Conservation (phyloP, 163 green algal species). For the Chlamydomonas reinhardtii region DNA sequence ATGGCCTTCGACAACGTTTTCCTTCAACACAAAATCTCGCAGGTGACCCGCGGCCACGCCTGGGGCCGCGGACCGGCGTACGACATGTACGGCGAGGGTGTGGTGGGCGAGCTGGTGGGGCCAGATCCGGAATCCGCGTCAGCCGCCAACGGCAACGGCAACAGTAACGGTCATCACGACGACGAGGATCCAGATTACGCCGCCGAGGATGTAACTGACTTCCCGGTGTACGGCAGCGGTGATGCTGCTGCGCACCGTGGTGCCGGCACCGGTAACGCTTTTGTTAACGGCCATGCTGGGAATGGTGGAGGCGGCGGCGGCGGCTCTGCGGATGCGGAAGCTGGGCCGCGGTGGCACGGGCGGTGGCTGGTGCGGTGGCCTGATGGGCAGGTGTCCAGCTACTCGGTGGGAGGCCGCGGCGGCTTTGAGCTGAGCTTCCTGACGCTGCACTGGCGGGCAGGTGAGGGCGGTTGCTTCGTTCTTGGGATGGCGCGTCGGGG, state of each 20-base stretch:
- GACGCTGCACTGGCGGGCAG: conserved; percentile 42
- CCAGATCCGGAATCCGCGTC: conserved; percentile 1
- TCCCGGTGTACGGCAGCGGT: too few relatives aligned
- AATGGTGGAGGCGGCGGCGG: neutral
- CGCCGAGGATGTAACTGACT: too few relatives aligned
- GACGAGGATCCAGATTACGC: too few relatives aligned
- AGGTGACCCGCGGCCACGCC: neutral
- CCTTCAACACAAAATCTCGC: too few relatives aligned
- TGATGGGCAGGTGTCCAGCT: conserved; percentile 23
- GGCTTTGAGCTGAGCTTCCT: conserved; percentile 39
- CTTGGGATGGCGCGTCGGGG: too few relatives aligned
- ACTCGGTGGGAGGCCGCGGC: neutral
- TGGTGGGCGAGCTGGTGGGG: conserved; percentile 24
- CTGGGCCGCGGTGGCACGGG: neutral
- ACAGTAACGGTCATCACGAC: too few relatives aligned
- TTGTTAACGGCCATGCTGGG: too few relatives aligned
- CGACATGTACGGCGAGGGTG: conserved; percentile 37
- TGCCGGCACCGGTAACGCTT: too few relatives aligned
- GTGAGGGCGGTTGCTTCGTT: neutral
- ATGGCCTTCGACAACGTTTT: too few relatives aligned
- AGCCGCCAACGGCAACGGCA: neutral
- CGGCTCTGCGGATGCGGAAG: neutral
- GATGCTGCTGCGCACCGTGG: too few relatives aligned
- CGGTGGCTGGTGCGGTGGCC: conserved; percentile 40
- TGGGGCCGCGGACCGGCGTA: conserved; percentile 20